phyloP scores from a whole-genome alignment of 805 yeast genomes.

The Saturnispora galanensis region DNA sequence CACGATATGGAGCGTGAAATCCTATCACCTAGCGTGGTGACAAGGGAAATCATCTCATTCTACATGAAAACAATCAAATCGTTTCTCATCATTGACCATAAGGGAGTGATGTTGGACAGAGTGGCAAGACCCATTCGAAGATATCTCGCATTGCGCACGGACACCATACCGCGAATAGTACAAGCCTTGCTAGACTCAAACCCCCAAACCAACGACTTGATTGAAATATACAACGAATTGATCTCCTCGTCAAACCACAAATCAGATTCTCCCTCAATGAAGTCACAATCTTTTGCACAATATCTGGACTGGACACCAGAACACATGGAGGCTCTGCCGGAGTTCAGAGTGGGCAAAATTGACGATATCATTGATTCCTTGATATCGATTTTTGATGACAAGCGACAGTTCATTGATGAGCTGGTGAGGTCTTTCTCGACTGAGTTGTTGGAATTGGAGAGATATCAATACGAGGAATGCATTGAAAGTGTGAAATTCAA shows the following conservation, averaged over 20 bases:
- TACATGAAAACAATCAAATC: slow-evolving; percentile 66
- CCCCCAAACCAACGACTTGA: slow-evolving; percentile 30
- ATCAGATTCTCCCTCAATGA: neutral
- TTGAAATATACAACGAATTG: slow-evolving; percentile 34
- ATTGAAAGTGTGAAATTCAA: slow-evolving; percentile 21
- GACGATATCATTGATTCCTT: slow-evolving; percentile 65
- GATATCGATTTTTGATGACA: slow-evolving; percentile 62
- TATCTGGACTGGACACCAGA: slow-evolving; percentile 71
- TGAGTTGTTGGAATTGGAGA: slow-evolving; percentile 36
- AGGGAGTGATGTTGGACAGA: slow-evolving; percentile 72
- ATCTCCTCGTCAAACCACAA: slow-evolving; percentile 11
- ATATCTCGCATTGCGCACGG: slow-evolving; percentile 63
- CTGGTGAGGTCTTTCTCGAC: slow-evolving; percentile 52
- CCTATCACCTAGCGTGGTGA: slow-evolving; percentile 74
- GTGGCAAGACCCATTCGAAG: slow-evolving; percentile 68
- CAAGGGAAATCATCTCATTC: slow-evolving; percentile 57
- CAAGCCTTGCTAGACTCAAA: slow-evolving; percentile 52
- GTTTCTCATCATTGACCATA: slow-evolving; percentile 71
- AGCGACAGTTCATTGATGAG: slow-evolving; percentile 55
- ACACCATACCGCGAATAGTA: slow-evolving; percentile 61
- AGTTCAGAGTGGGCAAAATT: slow-evolving; percentile 51
- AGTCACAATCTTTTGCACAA: slow-evolving; percentile 9
- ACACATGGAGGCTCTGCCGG: slow-evolving; percentile 85
- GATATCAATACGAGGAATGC: slow-evolving; percentile 33
- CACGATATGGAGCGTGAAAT: slow-evolving; percentile 34